Percentiles rank a stretch among this genome's conserved stretches.
Conservation (phyloP, 78 protist species). For the Mastigamoeba balamuthi region DNA sequence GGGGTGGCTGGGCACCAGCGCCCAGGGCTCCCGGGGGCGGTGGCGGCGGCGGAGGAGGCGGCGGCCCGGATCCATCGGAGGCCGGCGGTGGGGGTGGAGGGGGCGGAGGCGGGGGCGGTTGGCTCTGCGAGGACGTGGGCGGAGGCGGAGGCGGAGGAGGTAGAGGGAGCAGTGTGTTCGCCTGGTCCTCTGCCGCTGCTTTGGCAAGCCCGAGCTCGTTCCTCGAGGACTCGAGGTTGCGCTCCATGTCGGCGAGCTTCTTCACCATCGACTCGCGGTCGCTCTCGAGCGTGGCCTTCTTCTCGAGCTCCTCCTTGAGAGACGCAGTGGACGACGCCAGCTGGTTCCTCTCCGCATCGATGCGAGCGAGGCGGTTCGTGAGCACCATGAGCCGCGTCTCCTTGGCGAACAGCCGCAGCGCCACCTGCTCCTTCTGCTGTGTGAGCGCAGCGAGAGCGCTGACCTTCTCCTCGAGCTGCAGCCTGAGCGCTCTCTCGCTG, state of each 20-base stretch:
- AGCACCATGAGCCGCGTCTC: no score
- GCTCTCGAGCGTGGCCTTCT: no score
- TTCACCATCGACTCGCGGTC: no score
- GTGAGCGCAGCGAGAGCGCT: no score
- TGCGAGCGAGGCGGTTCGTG: no score
- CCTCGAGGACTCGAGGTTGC: background rate
- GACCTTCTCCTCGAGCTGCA: background rate
- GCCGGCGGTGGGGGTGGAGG: background rate
- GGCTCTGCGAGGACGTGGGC: background rate
- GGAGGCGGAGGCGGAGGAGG: background rate
- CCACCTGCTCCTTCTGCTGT: no score
- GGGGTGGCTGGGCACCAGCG: conserved; percentile 18
- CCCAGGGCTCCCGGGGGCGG: conserved; percentile 9
- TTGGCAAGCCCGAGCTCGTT: background rate
- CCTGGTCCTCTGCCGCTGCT: background rate
- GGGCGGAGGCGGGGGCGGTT: background rate
- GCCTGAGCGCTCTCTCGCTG: background rate
- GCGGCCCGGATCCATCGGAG: background rate
- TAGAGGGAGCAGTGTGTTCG: no score
- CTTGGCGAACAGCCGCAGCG: no score
- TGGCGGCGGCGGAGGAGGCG: background rate
- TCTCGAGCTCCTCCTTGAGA: no score
- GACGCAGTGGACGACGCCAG: no score
- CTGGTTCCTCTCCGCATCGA: no score
- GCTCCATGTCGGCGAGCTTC: background rate